A percentile compares a stretch with the other conserved stretches of the same genome.
These are phyloP conservation scores for Aureobasidium lini DNA, from an alignment of 2,329 filamentous ascomycete genomes.

Conservation along the genomic window DNA sequence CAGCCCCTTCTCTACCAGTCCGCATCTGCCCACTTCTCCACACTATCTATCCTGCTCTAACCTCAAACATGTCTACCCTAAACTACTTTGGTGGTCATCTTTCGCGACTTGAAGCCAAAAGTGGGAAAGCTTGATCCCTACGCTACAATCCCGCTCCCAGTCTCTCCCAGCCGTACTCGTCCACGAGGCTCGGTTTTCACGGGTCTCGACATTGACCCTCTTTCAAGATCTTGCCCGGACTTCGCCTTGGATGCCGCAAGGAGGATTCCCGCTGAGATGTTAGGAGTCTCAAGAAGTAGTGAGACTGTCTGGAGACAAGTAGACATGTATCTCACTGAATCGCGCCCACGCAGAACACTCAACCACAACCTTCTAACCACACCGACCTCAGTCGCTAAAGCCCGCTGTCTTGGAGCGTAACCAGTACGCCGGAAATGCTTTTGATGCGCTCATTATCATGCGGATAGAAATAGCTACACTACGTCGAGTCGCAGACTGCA, in stretches of 20 bases:
- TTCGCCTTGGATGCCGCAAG: background rate
- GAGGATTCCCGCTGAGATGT: background rate
- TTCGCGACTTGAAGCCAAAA: background rate
- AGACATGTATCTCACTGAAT: background rate
- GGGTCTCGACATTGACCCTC: background rate
- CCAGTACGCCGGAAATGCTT: background rate
- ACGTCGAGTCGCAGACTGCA: constrained; percentile 2
- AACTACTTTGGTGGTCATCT: background rate
- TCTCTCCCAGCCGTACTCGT: constrained; percentile 2
- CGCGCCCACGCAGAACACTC: background rate
- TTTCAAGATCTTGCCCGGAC: background rate
- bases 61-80: background rate
- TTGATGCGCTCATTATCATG: background rate
- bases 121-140: constrained; percentile 3
- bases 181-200: background rate
- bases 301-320: constrained; percentile 1
- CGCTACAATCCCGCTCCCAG: background rate
- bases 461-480: constrained; percentile 6
- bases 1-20: constrained; percentile 5
- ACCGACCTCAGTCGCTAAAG: background rate
- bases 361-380: background rate
- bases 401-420: background rate
- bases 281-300: background rate
- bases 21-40: constrained; percentile 9
- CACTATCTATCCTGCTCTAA: background rate